Conservation (phyloP, 2,329 filamentous ascomycete species). For the Xylogone sp. region DNA sequence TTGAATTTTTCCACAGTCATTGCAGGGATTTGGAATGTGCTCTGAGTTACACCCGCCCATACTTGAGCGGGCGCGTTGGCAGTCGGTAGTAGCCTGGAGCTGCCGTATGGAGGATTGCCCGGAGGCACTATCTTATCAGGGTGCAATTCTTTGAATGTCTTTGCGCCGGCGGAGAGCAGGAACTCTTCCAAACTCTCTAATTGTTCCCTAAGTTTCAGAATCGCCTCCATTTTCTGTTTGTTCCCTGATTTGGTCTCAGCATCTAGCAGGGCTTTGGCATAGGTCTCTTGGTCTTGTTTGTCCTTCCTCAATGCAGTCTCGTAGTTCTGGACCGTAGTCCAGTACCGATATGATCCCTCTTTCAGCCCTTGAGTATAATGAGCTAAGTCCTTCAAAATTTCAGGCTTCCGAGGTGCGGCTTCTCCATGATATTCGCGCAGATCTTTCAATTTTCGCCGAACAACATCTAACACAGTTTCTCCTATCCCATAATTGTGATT, state of each 20-base stretch:
- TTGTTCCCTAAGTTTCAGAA: conserved; percentile 45
- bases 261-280: conserved; percentile 29
- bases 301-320: conserved; percentile 28
- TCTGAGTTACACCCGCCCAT: conserved; percentile 11
- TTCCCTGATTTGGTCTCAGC: conserved; percentile 29
- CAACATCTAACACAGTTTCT: conserved; percentile 56
- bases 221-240: conserved; percentile 51
- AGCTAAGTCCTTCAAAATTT: conserved; percentile 37
- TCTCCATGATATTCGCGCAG: conserved; percentile 33
- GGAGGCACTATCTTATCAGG: conserved; percentile 40
- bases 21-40: conserved; percentile 28
- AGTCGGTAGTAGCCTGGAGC: too few species aligned
- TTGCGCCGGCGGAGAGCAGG: conserved; percentile 57
- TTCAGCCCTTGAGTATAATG: conserved; percentile 47
- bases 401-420: conserved; percentile 8
- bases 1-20: conserved; percentile 48
- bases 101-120: too few species aligned
- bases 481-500: conserved; percentile 32
- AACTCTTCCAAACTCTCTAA: conserved; percentile 51
- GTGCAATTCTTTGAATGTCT: conserved; percentile 62
- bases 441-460: conserved; percentile 46
- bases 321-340: conserved; percentile 37
- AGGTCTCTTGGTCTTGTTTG: conserved; percentile 23
- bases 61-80: too few species aligned
- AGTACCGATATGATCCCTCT: conserved; percentile 58